Evolutionary conservation across 2,329 filamentous ascomycete genomes (phyloP).

Genomic region (Fusarium sp.): DNA sequence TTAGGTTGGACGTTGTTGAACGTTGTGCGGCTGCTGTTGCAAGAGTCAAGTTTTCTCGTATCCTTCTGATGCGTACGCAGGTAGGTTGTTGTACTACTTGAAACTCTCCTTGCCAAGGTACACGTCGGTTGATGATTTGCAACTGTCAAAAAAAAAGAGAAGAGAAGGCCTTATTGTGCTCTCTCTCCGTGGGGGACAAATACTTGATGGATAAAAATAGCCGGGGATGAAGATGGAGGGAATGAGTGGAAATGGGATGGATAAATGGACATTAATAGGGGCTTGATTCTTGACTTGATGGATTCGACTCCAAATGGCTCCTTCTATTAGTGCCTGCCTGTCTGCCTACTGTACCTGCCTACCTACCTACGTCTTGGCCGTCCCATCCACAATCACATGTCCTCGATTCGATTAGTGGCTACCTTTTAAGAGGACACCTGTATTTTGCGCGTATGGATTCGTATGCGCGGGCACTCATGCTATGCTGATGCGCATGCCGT

Average conservation of each 20-base stretch:
- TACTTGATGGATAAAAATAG: background rate
- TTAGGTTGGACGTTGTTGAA: background rate
- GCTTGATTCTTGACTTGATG: background rate
- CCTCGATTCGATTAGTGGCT: background rate
- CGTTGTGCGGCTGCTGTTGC: background rate
- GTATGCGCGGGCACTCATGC: no score
- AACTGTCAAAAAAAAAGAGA: background rate
- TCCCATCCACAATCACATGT: slow-evolving; percentile 26
- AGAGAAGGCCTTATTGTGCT: background rate
- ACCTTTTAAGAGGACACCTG: background rate
- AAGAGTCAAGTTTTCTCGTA: background rate
- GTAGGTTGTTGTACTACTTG: background rate
- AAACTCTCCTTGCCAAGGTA: background rate
- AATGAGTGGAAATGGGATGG: background rate
- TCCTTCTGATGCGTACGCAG: background rate
- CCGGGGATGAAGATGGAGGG: background rate
- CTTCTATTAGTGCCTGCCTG: background rate
- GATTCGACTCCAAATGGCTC: background rate
- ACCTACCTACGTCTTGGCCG: background rate
- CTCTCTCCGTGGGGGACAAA: slow-evolving; percentile 1
- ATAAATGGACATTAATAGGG: background rate
- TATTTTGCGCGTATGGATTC: background rate
- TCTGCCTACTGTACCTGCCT: background rate
- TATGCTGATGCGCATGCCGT: background rate
- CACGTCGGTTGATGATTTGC: slow-evolving; percentile 8